These are phyloP conservation scores for Linum lewisii DNA, from an alignment of 345 rosid genomes.

Conservation along the genomic window DNA sequence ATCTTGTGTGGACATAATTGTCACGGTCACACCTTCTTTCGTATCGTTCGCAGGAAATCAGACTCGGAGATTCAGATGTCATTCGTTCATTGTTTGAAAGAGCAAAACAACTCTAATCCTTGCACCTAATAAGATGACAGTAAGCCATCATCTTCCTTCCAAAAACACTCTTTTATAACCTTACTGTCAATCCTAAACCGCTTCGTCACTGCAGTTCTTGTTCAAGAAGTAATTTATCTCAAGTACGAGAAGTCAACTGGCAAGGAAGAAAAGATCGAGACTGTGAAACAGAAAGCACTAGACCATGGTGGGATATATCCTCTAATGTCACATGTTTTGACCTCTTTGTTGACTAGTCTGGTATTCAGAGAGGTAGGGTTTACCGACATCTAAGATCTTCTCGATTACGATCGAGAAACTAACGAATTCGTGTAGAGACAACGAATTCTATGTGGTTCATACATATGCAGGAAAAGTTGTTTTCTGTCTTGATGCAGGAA, in stretches of 20 bases:
- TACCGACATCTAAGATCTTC: no score
- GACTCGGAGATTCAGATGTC: conserved; percentile 60
- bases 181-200: conserved; percentile 3
- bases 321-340: no score
- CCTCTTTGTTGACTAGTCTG: no score
- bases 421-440: no score
- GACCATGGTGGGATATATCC: no score
- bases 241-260: conserved; percentile 60
- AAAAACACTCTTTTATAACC: conserved; percentile 3
- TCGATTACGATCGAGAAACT: no score
- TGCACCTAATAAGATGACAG: conserved; percentile 80
- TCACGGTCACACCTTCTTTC: not conserved
- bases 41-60: conserved; percentile 61
- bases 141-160: conserved; percentile 13
- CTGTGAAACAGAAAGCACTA: conserved; percentile 39
- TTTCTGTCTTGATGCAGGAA: not conserved
- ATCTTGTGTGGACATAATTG: no score
- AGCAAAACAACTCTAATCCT: conserved; percentile 78
- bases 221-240: conserved; percentile 85
- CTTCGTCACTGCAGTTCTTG: conserved; percentile 46
- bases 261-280: conserved; percentile 49
- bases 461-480: not conserved
- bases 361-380: no score
- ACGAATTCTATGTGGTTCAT: no score
- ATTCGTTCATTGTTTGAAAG: conserved; percentile 77